Evolutionary conservation across 768 basidiomycete genomes (phyloP), one percentile per base, ranked within the genome.

Genomic region (Leccinellum albellum): DNA sequence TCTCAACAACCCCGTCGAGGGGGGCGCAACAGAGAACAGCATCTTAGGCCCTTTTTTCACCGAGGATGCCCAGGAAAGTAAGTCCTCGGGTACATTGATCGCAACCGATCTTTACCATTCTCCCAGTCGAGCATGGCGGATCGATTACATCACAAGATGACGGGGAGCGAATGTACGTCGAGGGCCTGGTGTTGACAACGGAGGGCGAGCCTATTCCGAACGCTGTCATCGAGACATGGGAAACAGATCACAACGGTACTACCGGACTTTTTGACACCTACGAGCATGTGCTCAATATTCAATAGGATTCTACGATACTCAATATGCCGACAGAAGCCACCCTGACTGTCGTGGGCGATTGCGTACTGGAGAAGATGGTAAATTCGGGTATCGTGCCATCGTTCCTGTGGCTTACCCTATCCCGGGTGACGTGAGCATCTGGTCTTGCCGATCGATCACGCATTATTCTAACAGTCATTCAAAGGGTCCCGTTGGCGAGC

Each of bases 71-170:
- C 81, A 83, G 21, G 82, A 90, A 40, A 69, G 90, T 90, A 63
- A 64, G 83, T 69, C 17, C 17, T 23, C 0, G 23, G 8, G 24
- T 29, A 17, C 29, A 21, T 12, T 54, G 15, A 28, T 23, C 6
- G 28, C 28, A 0, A 7, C n/a, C 28, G 5, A 13, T 28, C 29
- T 50, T 48, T 31, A 61, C 0, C 21, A 9, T 12, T 1, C 13
- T 14, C 10, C 35, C 59, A 91, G 89, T 91, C 55, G 70, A 81
- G 86, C 44, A 46, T 46, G 44, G 44, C 13, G 89, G 79, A 1
- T 83, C 86, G 10, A 94, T 94, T 51, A 90, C 92, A 7, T 90
- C 90, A 0, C 91, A 93, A 70, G 91, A 88, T 55, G 92, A 90
- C 71, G 92, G 91, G 21, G 82, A 91, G 10, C 89, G 91, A 68